These are phyloP conservation scores for Ceratobasidium sp. DNA, from an alignment of 1,284 basidiomycete species.

Conservation along the genomic window DNA sequence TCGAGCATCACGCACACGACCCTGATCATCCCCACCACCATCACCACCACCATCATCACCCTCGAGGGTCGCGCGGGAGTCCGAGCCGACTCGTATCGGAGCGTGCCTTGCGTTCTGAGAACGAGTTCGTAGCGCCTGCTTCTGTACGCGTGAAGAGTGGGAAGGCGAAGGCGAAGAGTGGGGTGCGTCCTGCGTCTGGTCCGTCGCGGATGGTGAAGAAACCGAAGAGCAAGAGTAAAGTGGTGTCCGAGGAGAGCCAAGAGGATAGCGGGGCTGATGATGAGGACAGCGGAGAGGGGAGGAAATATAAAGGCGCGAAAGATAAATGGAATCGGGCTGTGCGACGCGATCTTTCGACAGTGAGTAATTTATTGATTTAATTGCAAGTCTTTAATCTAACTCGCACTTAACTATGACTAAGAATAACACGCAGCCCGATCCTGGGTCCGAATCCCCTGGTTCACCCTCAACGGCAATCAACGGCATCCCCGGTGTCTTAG, in stretches of 20 bases:
- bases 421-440: background rate
- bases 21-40: background rate
- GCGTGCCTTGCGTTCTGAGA: too few species aligned
- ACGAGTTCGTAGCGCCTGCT: constrained; percentile 8
- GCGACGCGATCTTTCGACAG: background rate
- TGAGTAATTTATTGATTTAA: background rate
- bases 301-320: background rate
- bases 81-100: background rate
- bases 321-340: background rate
- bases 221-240: background rate
- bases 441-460: background rate
- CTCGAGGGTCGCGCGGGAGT: background rate
- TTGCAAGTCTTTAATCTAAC: background rate
- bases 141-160: background rate
- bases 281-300: background rate
- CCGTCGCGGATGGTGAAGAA: background rate
- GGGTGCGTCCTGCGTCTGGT: background rate
- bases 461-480: background rate
- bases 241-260: background rate
- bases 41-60: background rate
- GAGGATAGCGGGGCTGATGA: background rate
- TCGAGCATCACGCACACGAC: constrained; percentile 1
- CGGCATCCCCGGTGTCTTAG: constrained; percentile 5
- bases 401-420: background rate
- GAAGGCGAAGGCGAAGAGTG: background rate